phyloP scores from a whole-genome alignment of 2,329 filamentous ascomycete species.

The Claviceps arundinis region DNA sequence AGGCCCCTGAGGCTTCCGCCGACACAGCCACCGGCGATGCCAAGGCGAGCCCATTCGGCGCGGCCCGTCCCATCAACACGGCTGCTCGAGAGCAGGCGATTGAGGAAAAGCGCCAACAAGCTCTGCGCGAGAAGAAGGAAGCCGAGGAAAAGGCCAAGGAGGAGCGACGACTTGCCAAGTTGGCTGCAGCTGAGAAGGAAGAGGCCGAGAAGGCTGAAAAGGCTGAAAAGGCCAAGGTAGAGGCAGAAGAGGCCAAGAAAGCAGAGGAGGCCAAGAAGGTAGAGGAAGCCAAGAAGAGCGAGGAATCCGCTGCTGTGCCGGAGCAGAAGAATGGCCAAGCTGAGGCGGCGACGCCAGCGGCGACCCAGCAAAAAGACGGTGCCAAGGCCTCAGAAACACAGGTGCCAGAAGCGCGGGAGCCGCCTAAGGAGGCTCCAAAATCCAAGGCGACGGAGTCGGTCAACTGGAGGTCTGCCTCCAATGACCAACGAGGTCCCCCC shows the following conservation, averaged over 20 bases:
- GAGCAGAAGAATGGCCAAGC: slow-evolving; percentile 20
- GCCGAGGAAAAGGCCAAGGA: slow-evolving; percentile 77
- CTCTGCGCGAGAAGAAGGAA: slow-evolving; percentile 70
- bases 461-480: slow-evolving; percentile 45
- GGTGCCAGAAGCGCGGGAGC: slow-evolving; percentile 27
- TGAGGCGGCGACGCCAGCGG: background rate
- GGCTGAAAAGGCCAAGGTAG: slow-evolving; percentile 25
- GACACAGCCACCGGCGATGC: slow-evolving; percentile 42
- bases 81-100: slow-evolving; percentile 78
- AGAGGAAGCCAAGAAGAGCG: slow-evolving; percentile 20
- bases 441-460: slow-evolving; percentile 44
- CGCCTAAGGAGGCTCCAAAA: slow-evolving; percentile 33
- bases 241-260: slow-evolving; percentile 20
- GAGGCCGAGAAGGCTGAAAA: slow-evolving; percentile 21
- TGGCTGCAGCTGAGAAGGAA: slow-evolving; percentile 37
- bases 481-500: slow-evolving; percentile 24
- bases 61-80: slow-evolving; percentile 87
- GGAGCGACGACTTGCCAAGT: slow-evolving; percentile 49
- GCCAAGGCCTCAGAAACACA: slow-evolving; percentile 25
- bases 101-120: slow-evolving; percentile 70
- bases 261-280: slow-evolving; percentile 17
- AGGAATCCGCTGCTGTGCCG: slow-evolving; percentile 18
- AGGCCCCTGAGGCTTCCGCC: slow-evolving; percentile 40
- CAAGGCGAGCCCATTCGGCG: slow-evolving; percentile 89
- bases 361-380: slow-evolving; percentile 34